Conservation (phyloP, 257 asterid genomes). For the Solanum ossicruentum region DNA sequence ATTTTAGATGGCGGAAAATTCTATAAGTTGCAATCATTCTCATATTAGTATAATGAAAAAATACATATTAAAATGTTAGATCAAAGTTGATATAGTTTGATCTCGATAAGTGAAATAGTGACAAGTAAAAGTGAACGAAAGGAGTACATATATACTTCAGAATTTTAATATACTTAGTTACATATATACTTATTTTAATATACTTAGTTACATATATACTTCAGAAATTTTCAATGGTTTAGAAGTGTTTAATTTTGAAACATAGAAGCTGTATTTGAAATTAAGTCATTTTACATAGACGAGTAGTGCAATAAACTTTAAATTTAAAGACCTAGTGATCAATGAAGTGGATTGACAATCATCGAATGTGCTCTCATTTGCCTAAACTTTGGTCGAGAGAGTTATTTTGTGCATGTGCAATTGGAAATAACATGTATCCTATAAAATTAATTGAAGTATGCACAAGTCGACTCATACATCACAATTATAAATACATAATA, state of each 20-base stretch:
- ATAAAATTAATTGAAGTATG: too few relatives aligned
- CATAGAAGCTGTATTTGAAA: not conserved
- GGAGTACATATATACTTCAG: too few relatives aligned
- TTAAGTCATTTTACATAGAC: not conserved
- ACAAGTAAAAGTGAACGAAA: too few relatives aligned
- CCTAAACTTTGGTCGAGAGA: not conserved
- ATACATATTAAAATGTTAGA: too few relatives aligned
- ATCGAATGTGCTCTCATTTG: not conserved
- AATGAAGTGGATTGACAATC: not conserved
- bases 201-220: not conserved
- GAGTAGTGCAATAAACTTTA: not conserved
- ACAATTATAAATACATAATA: not conserved
- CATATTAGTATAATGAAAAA: too few relatives aligned
- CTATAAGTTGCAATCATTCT: too few relatives aligned
- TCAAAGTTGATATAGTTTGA: too few relatives aligned
- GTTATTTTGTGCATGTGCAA: not conserved
- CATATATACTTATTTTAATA: not conserved
- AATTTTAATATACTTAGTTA: not conserved
- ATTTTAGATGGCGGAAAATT: too few relatives aligned
- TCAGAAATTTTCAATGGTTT: not conserved
- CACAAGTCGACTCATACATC: not conserved
- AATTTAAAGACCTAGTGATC: not conserved
- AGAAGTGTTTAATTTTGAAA: not conserved
- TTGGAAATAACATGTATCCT: accelerated
- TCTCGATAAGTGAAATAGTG: too few relatives aligned